Percentiles rank a stretch among this genome's conserved stretches.
phyloP scores from a whole-genome alignment of 2,329 filamentous ascomycete species.

The Niveomyces coronatus region DNA sequence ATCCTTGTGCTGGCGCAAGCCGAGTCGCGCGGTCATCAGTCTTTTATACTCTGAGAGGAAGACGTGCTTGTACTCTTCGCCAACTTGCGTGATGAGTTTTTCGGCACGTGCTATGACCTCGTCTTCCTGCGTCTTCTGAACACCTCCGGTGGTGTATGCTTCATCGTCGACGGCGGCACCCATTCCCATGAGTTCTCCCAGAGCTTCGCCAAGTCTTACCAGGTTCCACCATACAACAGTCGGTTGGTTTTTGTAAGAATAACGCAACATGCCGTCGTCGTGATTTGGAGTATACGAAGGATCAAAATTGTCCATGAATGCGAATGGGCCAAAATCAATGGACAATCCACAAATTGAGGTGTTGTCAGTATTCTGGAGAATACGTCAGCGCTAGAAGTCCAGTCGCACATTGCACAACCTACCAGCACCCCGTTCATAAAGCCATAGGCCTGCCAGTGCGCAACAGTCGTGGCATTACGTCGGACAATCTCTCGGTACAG shows the following conservation, averaged over 20 bases:
- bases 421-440: slow-evolving; percentile 93
- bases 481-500: slow-evolving; percentile 81
- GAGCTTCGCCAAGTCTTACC: slow-evolving; percentile 75
- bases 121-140: slow-evolving; percentile 50
- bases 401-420: slow-evolving; percentile 8
- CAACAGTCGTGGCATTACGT: slow-evolving; percentile 78
- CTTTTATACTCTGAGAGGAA: slow-evolving; percentile 86
- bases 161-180: slow-evolving; percentile 61
- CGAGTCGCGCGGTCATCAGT: slow-evolving; percentile 71
- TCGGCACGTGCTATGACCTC: slow-evolving; percentile 73
- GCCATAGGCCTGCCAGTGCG: slow-evolving; percentile 94
- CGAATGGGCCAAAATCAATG: slow-evolving; percentile 93
- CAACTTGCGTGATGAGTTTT: slow-evolving; percentile 65
- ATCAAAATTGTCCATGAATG: slow-evolving; percentile 96
- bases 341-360: slow-evolving; percentile 83
- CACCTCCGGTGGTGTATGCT: slow-evolving; percentile 61
- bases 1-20: slow-evolving; percentile 58
- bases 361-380: slow-evolving; percentile 73
- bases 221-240: slow-evolving; percentile 99
- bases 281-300: slow-evolving; percentile 93
- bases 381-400: slow-evolving; percentile 14
- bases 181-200: slow-evolving; percentile 80
- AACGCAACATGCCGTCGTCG: slow-evolving; percentile 78
- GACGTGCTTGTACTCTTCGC: slow-evolving; percentile 79
- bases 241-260: slow-evolving; percentile 88